Percentiles rank a stretch among this genome's conserved stretches.
phyloP scores from a whole-genome alignment of 768 basidiomycete genomes.

The Omphalotus guepiniiformis region DNA sequence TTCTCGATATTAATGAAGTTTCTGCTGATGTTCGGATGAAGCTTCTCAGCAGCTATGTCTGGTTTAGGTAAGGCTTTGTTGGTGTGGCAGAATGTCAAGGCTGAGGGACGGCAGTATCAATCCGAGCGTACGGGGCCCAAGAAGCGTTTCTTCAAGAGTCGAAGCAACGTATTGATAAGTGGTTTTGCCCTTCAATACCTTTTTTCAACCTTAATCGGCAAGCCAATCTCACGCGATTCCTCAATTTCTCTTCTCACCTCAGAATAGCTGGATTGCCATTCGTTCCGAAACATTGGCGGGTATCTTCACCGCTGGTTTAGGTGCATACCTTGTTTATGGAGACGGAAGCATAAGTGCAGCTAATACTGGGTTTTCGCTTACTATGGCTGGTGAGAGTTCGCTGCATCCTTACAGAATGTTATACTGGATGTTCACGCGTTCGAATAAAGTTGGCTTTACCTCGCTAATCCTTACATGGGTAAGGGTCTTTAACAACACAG shows the following conservation, averaged over 20 bases:
- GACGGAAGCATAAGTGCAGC: slow-evolving; percentile 32
- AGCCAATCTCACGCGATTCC: neutral
- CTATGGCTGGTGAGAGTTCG: slow-evolving; percentile 36
- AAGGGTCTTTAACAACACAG: slow-evolving; percentile 38
- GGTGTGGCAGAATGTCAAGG: neutral
- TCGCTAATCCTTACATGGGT: slow-evolving; percentile 49
- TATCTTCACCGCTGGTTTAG: slow-evolving; percentile 50
- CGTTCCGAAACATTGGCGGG: slow-evolving; percentile 57
- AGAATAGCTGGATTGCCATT: slow-evolving; percentile 33
- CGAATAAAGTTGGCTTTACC: slow-evolving; percentile 51
- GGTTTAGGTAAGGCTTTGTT: slow-evolving; percentile 41
- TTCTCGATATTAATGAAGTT: slow-evolving; percentile 23
- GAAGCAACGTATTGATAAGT: slow-evolving; percentile 50
- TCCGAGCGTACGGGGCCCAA: slow-evolving; percentile 65
- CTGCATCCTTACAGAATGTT: too few species aligned
- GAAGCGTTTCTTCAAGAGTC: slow-evolving; percentile 40
- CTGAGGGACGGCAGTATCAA: slow-evolving; percentile 34
- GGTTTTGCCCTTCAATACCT: slow-evolving; percentile 38
- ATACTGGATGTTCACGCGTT: neutral
- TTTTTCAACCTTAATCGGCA: slow-evolving; percentile 49
- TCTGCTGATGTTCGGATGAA: slow-evolving; percentile 14
- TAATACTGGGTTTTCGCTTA: slow-evolving; percentile 49
- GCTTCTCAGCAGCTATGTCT: slow-evolving; percentile 51
- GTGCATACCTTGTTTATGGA: slow-evolving; percentile 50
- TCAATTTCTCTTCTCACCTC: neutral